Percentiles rank a stretch among this genome's conserved stretches.
Conservation (phyloP, 257 asterid species). For the Forsythia viridissima region DNA sequence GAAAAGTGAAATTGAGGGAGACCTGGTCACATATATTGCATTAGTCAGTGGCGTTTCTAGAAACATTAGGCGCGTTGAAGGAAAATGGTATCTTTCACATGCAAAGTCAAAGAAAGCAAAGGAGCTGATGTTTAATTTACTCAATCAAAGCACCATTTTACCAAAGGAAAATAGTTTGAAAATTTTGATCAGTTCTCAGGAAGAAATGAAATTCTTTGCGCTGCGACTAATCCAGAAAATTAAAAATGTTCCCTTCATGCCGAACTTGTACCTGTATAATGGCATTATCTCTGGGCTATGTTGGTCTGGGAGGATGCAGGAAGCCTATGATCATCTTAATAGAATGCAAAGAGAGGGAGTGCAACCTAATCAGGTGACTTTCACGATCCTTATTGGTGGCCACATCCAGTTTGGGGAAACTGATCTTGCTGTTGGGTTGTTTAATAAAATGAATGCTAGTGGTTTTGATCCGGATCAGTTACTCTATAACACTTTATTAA, state of each 20-base stretch:
- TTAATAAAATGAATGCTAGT: slow-evolving; percentile 51
- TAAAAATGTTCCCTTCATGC: slow-evolving; percentile 23
- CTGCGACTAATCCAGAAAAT: slow-evolving; percentile 36
- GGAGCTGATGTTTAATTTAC: slow-evolving; percentile 45
- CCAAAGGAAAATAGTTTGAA: slow-evolving; percentile 26
- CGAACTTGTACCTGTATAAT: slow-evolving; percentile 51
- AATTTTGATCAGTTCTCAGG: slow-evolving; percentile 29
- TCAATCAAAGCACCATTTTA: slow-evolving; percentile 27
- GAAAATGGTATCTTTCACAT: slow-evolving; percentile 33
- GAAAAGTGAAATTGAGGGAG: slow-evolving; percentile 45
- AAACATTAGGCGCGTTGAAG: slow-evolving; percentile 36
- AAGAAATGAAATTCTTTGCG: slow-evolving; percentile 39
- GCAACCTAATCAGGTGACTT: slow-evolving; percentile 59
- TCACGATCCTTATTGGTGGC: slow-evolving; percentile 57
- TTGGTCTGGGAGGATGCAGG: slow-evolving; percentile 45
- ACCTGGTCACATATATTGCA: slow-evolving; percentile 44
- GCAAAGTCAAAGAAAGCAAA: slow-evolving; percentile 30
- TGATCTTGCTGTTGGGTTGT: slow-evolving; percentile 47
- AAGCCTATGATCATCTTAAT: slow-evolving; percentile 49
- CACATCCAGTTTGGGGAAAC: slow-evolving; percentile 47
- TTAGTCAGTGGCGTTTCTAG: slow-evolving; percentile 55
- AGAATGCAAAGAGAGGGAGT: slow-evolving; percentile 48
- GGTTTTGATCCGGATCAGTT: slow-evolving; percentile 46
- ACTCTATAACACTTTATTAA: slow-evolving; percentile 44
- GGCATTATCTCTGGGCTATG: slow-evolving; percentile 51